Evolutionary conservation across 371 early-diverging fungal species (phyloP), one percentile per base, ranked within the genome.

Genomic region (Catenaria anguillulae): DNA sequence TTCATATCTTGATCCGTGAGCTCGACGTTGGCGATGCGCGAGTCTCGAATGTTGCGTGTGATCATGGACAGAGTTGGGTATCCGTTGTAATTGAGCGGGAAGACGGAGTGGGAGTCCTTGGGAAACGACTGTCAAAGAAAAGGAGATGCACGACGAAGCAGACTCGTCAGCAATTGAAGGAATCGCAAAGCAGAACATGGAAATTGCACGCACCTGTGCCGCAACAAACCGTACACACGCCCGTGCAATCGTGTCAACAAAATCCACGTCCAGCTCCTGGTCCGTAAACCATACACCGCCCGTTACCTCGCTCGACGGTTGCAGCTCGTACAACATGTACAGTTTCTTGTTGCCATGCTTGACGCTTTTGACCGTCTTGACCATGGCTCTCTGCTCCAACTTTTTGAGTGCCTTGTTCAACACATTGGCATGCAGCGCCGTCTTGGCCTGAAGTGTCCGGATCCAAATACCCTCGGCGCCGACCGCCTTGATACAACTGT

Each of bases 261-360:
- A 97, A 29, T 91, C 92, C 5, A 79, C 78, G 75, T 99, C 99
- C 64, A 98, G 75, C 63, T 94, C 95, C 66, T 93, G 89, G 73
- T 97, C 96, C 1, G 89, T 92, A 70, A 88, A 99, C 93, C 96
- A 99, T 29, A 90, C 86, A 24, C 98, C 97, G 66, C 98, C 99
- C 31, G 96, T 94, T 15, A 98, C 78, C 65, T 96, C 96, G 35
- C 83, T 84, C 17, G 93, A 91, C 4, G 98, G 97, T 1, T 82
- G 80, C 50, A 90, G 58, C 61, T 93, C 88, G 62, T 75, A 86
- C 29, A 97, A 77, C 91, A 99, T 93, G 73, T 97, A 98, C 31
- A 92, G 77, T 65, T 95, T 96, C 63, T 88, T 50, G 52, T 83
- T 21, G 90, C 89, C 1, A 93, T 88, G 67, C 76, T 98, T 98